Base-by-base conservation (phyloP, 148 eudicot species). In the Camellia lanceoleosa region DNA sequence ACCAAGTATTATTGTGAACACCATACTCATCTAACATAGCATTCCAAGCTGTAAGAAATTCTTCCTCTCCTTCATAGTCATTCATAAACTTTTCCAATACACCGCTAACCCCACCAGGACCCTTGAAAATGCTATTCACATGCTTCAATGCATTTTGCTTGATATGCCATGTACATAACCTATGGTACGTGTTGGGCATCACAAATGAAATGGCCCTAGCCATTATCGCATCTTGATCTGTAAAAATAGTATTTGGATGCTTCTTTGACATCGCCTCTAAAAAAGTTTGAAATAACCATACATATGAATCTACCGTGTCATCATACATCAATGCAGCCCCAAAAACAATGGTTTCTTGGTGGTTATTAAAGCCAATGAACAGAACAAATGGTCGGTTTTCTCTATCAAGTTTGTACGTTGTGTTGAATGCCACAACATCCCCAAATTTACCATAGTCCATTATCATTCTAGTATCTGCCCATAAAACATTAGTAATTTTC, bases 121-220 rank as follows among this genome's bases (percentile, higher is more conserved):
- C 76, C 12, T 9, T 51, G n/a, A 73, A 73, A 1, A 73, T 20
- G 43, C 16, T 12, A 54, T 54, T 54, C 5, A 68, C 10, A 14
- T 68, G 49, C 23, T 68, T 68, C 5, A 68, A 5, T 4, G 49
- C 72, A 42, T 54, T 73, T 49, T 73, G 76, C 76, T 52, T 73
- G 15, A 73, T 20, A 23, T 54, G 76, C 76, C 61, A 73, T 3
- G 41, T 73, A 30, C 62, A 73, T 5, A 73, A 61, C 13, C 62
- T 9, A 0, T 73, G 76, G 9, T 52, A 73, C 54, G 59, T 20
- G 38, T 73, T 30, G 12, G 43, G 76, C 38, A 30, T 30, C 38
- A 30, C 38, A 30, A 30, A 30, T 30, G 38, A 30, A 30, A 30
- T 30, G 38, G 38, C 38, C 38, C 38, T 30, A 30, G 38, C 38